Evolutionary conservation across 306 rosid species (phyloP), one percentile per base, ranked within the genome.

Genomic region (Clitoria ternatea): DNA sequence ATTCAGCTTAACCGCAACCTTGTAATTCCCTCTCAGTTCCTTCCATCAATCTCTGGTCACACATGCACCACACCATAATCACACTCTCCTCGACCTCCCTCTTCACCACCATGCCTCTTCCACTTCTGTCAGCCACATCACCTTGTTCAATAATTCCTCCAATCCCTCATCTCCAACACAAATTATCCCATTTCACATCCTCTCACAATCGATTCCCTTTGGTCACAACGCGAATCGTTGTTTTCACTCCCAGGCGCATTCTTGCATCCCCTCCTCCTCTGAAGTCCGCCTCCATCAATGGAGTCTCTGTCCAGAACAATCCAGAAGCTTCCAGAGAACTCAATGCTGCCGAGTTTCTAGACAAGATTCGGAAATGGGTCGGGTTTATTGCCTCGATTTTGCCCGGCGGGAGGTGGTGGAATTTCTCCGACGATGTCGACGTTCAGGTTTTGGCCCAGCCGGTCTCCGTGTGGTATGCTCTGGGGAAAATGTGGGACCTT

Each of bases 371-470:
- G 27, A 69, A 77, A 70, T 81, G 75, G 73, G 4, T 81, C 32
- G 59, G 47, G 4, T 57, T 79, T 23, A 3, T 86, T 14, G 82
- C 84, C 20, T 82, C 85, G 2, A 69, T 94, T 39, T 61, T 89
- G 1, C 97, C 97, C 1, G 96, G 97, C 19, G 98, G 96, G 1
- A 65, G 60, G 5, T 94, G 98, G 97, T 94, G 98, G 97, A 74
- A 72, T 63, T 85, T 90, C 80, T 80, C 86, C 61, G 77, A 80
- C 12, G 96, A 78, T 2, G 85, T 63, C 7, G 85, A 85, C 3
- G 45, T 80, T 49, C 79, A 42, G 45, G 11, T 79, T 19, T 52
- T 76, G 57, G 87, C 87, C 65, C 75, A 94, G 61, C 95, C 97
- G 15, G 89, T 90, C 54, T 84, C 97, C 9, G 89, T 94, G 56